These are phyloP conservation scores for Barnettozyma salicaria DNA, from an alignment of 805 yeast genomes.

Conservation along the genomic window DNA sequence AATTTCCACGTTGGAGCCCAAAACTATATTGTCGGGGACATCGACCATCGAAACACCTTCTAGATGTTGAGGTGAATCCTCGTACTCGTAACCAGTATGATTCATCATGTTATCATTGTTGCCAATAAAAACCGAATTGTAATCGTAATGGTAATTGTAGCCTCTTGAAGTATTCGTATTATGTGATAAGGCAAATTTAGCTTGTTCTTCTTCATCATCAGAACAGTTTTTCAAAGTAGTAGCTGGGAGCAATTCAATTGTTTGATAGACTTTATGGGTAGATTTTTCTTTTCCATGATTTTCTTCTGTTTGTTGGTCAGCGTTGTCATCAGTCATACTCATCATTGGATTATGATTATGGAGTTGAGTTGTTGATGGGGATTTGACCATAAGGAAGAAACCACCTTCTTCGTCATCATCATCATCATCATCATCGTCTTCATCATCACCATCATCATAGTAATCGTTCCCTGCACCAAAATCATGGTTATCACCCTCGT, in stretches of 20 bases:
- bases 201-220: conserved; percentile 46
- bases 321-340: conserved; percentile 12
- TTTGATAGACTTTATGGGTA: conserved; percentile 28
- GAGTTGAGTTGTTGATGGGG: conserved; percentile 32
- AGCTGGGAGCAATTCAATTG: conserved; percentile 79
- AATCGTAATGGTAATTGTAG: conserved; percentile 72
- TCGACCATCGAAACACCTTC: conserved; percentile 26
- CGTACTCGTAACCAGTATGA: conserved; percentile 16
- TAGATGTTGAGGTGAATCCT: conserved; percentile 22
- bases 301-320: background rate
- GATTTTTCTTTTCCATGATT: background rate
- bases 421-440: conserved; percentile 26
- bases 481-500: conserved; percentile 26
- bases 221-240: conserved; percentile 78
- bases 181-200: conserved; percentile 55
- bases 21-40: conserved; percentile 26
- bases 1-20: conserved; percentile 23
- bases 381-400: conserved; percentile 51
- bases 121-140: conserved; percentile 65
- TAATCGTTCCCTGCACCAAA: conserved; percentile 5
- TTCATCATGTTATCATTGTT: conserved; percentile 28
- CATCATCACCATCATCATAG: conserved; percentile 25
- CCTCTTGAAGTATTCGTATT: conserved; percentile 69
- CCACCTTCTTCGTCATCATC: conserved; percentile 64
- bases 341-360: conserved; percentile 13